Percentiles rank a stretch among this genome's conserved stretches.
Conservation (phyloP, 306 rosid genomes). For the Neltuma alba region DNA sequence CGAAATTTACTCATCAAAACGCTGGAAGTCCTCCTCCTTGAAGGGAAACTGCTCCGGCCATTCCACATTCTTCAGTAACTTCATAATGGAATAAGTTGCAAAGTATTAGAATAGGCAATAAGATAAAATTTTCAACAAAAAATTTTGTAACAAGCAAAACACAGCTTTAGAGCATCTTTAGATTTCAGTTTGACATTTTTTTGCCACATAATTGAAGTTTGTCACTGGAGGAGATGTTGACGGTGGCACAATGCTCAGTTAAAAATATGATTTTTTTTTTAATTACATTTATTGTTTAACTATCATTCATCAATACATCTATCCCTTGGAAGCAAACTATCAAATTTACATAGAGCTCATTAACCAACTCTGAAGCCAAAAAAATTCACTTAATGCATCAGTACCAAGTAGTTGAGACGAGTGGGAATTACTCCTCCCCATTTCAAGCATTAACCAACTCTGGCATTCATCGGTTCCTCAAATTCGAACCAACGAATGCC, state of each 20-base stretch:
- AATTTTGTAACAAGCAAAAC: slow-evolving; percentile 19
- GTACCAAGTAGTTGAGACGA: background rate
- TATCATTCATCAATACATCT: background rate
- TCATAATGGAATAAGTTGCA: slow-evolving; percentile 1
- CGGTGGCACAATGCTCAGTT: background rate
- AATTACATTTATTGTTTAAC: background rate
- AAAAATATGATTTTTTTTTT: background rate
- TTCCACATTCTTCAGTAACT: slow-evolving; percentile 72
- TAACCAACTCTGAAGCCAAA: background rate
- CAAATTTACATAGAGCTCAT: background rate
- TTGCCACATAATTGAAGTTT: background rate
- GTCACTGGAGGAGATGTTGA: background rate
- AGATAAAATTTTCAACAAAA: background rate
- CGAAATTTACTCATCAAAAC: slow-evolving; percentile 73
- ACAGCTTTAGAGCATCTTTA: background rate
- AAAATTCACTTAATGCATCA: background rate
- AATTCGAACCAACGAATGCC: background rate
- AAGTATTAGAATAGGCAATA: slow-evolving; percentile 11
- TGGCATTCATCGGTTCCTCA: no score
- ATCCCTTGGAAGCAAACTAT: background rate
- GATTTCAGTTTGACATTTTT: background rate
- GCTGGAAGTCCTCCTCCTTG: slow-evolving; percentile 78
- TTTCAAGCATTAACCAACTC: no score
- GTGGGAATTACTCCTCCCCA: background rate
- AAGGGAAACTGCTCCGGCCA: slow-evolving; percentile 83